Conservation (phyloP, 2,329 filamentous ascomycete species). For the Fusarium solani-melongenae region DNA sequence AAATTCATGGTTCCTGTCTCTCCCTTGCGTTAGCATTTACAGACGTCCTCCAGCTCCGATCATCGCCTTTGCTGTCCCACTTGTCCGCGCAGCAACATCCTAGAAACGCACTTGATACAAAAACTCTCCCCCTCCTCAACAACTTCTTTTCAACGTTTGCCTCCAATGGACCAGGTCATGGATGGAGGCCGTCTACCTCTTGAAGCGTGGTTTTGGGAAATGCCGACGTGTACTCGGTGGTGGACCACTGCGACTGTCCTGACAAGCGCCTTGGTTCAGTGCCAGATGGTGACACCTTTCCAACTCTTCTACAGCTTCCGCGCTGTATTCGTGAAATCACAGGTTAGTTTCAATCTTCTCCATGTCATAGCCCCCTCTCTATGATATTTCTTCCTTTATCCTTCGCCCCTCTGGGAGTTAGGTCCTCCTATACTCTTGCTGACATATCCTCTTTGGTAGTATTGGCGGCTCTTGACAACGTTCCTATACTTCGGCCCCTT, state of each 20-base stretch:
- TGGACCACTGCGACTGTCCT: constrained; percentile 95
- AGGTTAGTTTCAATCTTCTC: constrained; percentile 67
- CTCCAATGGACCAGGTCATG: constrained; percentile 67
- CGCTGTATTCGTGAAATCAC: constrained; percentile 89
- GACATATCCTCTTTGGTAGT: constrained; percentile 64
- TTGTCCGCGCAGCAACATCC: background rate
- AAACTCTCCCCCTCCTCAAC: background rate
- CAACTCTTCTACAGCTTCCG: constrained; percentile 98
- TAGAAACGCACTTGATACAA: background rate
- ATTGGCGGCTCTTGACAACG: constrained; percentile 95
- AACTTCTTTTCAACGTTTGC: background rate
- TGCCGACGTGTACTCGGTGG: constrained; percentile 94
- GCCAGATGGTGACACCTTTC: constrained; percentile 90
- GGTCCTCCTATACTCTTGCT: constrained; percentile 9
- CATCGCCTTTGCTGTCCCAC: constrained; percentile 4
- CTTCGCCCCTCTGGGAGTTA: background rate
- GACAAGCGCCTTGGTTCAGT: constrained; percentile 91
- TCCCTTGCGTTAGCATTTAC: background rate
- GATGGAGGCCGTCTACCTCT: constrained; percentile 78
- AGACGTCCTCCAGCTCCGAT: constrained; percentile 1
- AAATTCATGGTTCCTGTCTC: background rate
- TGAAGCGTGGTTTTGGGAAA: constrained; percentile 99
- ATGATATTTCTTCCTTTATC: background rate
- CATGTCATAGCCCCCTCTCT: background rate
- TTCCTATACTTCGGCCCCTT: constrained; percentile 98